phyloP scores from a whole-genome alignment of 148 eudicot genomes.

The Rhododendron mucronatum region DNA sequence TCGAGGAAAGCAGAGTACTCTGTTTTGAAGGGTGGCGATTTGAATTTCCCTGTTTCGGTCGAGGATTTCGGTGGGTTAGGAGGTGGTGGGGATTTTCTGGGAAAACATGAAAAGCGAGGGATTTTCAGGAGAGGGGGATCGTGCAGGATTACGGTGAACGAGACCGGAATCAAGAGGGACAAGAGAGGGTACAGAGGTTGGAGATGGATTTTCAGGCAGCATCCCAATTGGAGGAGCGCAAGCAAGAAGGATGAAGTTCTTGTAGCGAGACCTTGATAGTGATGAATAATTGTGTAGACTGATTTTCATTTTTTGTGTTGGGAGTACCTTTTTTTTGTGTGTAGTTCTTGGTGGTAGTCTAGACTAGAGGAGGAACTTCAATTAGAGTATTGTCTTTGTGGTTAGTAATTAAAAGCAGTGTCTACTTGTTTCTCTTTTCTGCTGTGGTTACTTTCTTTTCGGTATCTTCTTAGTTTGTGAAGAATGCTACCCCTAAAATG shows the following conservation, averaged over 20 bases:
- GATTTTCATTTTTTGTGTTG: not conserved
- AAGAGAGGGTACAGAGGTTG: conserved; percentile 59
- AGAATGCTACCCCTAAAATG: not conserved
- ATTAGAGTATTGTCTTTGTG: not conserved
- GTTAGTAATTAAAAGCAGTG: not conserved
- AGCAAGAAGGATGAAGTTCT: conserved; percentile 24
- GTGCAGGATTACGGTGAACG: conserved; percentile 45
- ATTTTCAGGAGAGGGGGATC: conserved; percentile 32
- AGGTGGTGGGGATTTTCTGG: conserved; percentile 15
- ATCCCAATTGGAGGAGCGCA: conserved; percentile 22
- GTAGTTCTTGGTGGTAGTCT: not conserved
- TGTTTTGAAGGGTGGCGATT: conserved; percentile 18
- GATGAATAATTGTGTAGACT: not conserved
- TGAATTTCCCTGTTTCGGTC: conserved; percentile 20
- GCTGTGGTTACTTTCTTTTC: not conserved
- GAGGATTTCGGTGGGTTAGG: conserved; percentile 28
- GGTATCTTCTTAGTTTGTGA: not conserved
- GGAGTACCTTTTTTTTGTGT: not conserved
- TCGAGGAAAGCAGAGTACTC: conserved; percentile 26
- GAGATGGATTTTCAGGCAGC: conserved; percentile 73
- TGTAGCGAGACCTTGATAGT: conserved; percentile 11
- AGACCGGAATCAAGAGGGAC: conserved; percentile 45
- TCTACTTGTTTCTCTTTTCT: conserved; percentile 1
- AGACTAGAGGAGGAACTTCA: not conserved
- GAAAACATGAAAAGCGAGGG: conserved; percentile 10